phyloP scores from a whole-genome alignment of 2,329 filamentous ascomycete genomes.

The Thyridium curvatum region DNA sequence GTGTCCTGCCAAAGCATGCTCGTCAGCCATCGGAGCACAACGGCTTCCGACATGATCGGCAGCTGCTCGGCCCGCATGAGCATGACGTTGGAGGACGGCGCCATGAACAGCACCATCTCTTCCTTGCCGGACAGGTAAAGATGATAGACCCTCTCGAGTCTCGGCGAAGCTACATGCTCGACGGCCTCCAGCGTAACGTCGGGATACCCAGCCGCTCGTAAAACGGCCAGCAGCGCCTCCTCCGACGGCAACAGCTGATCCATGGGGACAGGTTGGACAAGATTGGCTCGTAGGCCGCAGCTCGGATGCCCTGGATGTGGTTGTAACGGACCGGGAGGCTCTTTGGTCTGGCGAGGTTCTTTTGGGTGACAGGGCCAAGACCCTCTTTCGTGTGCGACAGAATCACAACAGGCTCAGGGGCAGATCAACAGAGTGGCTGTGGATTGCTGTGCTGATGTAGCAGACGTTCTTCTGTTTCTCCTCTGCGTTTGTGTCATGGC shows the following conservation, averaged over 20 bases:
- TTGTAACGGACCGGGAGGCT: no score
- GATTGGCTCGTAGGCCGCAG: no score
- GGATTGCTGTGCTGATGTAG: no score
- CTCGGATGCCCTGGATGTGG: no score
- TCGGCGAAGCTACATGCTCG: conserved; percentile 24
- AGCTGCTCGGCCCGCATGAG: conserved; percentile 41
- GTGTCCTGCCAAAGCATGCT: conserved; percentile 8
- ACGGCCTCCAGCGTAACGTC: conserved; percentile 24
- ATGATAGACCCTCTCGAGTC: conserved; percentile 34
- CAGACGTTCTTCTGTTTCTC: no score
- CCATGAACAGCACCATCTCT: conserved; percentile 32
- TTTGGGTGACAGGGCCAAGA: no score
- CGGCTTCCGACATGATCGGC: conserved; percentile 36
- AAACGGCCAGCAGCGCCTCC: conserved; percentile 25
- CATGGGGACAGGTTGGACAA: no score
- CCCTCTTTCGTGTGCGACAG: no score
- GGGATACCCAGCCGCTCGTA: conserved; percentile 21
- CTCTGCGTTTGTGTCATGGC: no score
- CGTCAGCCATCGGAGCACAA: conserved; percentile 38
- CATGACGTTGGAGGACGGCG: conserved; percentile 33
- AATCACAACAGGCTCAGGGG: no score
- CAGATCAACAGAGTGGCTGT: no score
- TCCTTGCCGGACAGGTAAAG: conserved; percentile 34
- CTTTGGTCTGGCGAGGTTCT: no score
- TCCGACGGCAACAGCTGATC: conserved; percentile 6